Percentiles rank a stretch among this genome's conserved stretches.
Conservation (phyloP, 805 yeast genomes). For the Metschnikowia hibisci region DNA sequence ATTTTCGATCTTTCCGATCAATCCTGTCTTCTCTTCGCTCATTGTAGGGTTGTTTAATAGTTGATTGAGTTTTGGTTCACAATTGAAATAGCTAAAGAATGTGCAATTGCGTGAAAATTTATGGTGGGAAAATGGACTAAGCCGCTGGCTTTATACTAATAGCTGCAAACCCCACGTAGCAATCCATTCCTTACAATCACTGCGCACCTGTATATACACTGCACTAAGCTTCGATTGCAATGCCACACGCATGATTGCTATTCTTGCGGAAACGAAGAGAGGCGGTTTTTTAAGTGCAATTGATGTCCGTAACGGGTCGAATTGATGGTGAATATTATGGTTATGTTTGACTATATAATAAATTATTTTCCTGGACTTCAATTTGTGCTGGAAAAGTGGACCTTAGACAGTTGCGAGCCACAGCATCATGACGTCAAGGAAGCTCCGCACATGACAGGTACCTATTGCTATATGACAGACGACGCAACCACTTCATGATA, state of each 20-base stretch:
- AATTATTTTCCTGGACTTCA: not conserved
- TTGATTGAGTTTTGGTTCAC: not conserved
- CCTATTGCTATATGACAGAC: constrained; percentile 3
- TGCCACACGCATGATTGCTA: constrained; percentile 5
- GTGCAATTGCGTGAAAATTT: not conserved
- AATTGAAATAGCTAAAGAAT: not conserved
- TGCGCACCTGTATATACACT: not conserved
- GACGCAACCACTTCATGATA: not conserved
- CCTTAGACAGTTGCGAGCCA: constrained; percentile 1
- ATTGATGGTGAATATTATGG: too few relatives aligned
- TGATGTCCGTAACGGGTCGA: not conserved
- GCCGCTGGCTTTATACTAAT: constrained; percentile 1
- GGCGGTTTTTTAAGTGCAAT: too few relatives aligned
- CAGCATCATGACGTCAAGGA: constrained; percentile 3
- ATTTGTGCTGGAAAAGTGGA: not conserved
- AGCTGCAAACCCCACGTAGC: constrained; percentile 7
- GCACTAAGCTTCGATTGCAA: constrained; percentile 5
- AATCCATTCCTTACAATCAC: not conserved
- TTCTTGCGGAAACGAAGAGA: not conserved
- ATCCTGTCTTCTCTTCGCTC: constrained; percentile 11
- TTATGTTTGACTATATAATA: too few relatives aligned
- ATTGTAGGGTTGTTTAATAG: constrained; percentile 1
- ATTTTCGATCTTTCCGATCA: constrained; percentile 13
- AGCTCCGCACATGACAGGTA: constrained; percentile 3
- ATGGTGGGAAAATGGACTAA: not conserved